Conservation (phyloP, 805 yeast species). For the Nematodospora valgi region DNA sequence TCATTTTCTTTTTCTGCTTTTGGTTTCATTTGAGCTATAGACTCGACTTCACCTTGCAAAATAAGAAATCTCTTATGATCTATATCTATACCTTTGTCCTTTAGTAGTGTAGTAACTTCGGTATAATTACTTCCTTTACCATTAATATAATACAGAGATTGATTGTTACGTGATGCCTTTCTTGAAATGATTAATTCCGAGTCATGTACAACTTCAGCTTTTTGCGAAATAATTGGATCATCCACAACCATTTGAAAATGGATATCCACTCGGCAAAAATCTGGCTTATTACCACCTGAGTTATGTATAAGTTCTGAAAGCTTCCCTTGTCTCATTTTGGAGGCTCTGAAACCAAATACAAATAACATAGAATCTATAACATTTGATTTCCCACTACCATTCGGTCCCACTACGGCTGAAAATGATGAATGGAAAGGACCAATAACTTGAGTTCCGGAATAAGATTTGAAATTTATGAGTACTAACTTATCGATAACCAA, state of each 20-base stretch:
- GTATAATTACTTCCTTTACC: constrained; percentile 66
- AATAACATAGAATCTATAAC: constrained; percentile 95
- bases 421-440: constrained; percentile 95
- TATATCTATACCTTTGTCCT: constrained; percentile 83
- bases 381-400: constrained; percentile 97
- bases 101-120: constrained; percentile 71
- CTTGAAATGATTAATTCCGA: constrained; percentile 72
- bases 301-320: constrained; percentile 91
- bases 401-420: constrained; percentile 97
- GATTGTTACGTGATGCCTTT: constrained; percentile 70
- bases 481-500: constrained; percentile 73
- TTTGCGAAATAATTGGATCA: constrained; percentile 32
- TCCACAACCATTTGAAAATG: constrained; percentile 79
- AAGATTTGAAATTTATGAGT: constrained; percentile 86
- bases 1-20: constrained; percentile 90
- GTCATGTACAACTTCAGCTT: constrained; percentile 35
- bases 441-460: constrained; percentile 87
- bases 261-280: constrained; percentile 86
- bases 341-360: constrained; percentile 95
- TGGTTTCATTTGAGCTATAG: constrained; percentile 97
- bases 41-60: constrained; percentile 97
- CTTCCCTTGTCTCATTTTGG: constrained; percentile 94
- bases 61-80: constrained; percentile 94
- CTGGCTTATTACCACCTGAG: constrained; percentile 57
- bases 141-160: constrained; percentile 76